phyloP scores from a whole-genome alignment of 192 early-diverging fungal species.

The Coemansia sp. region DNA sequence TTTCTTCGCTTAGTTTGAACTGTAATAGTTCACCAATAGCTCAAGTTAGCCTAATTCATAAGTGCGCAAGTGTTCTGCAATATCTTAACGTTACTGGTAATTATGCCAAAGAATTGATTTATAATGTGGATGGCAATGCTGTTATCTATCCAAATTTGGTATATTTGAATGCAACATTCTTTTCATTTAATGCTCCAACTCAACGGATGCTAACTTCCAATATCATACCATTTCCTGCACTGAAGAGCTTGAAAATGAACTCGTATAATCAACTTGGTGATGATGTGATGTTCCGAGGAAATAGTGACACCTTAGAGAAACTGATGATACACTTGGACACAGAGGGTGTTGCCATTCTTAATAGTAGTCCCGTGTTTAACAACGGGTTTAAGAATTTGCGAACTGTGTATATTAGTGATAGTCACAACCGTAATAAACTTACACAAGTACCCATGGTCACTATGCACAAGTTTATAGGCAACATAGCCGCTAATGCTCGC shows the following conservation, averaged over 20 bases:
- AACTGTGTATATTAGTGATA: too few relatives aligned
- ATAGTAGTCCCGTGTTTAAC: too few relatives aligned
- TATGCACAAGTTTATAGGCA: too few relatives aligned
- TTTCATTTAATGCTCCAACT: not conserved
- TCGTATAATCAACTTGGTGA: not conserved
- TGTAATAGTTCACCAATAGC: not conserved
- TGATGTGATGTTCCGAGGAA: conserved; percentile 15
- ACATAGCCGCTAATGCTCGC: too few relatives aligned
- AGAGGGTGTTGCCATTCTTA: too few relatives aligned
- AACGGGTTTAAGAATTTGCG: too few relatives aligned
- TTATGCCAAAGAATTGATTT: not conserved
- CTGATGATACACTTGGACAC: not conserved
- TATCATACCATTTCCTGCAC: not conserved
- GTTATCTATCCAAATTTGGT: not conserved
- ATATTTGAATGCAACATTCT: not conserved
- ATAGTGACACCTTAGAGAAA: not conserved
- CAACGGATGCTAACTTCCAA: not conserved
- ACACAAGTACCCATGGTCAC: too few relatives aligned
- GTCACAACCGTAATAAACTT: too few relatives aligned
- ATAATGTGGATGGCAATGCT: not conserved
- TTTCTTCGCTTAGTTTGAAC: not conserved
- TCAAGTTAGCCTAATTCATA: not conserved
- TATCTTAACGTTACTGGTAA: not conserved
- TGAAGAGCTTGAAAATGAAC: not conserved
- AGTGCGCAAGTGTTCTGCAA: not conserved